A percentile compares a stretch with the other conserved stretches of the same genome.
These are phyloP conservation scores for Elsinoe perseae DNA, from an alignment of 2,329 filamentous ascomycete species.

Conservation along the genomic window DNA sequence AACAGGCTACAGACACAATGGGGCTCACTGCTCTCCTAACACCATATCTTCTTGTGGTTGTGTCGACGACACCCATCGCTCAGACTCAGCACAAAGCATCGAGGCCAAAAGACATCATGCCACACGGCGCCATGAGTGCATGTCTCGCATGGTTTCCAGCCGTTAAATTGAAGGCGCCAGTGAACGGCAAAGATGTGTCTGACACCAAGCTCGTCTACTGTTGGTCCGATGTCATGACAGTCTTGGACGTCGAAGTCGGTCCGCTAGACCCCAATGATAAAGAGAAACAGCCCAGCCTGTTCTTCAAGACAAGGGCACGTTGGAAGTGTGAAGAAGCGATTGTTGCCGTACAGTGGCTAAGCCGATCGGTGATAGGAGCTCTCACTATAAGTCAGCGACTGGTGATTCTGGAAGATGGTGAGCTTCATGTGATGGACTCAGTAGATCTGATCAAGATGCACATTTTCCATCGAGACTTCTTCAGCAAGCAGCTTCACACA, in stretches of 20 bases:
- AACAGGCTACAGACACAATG: conserved; percentile 77
- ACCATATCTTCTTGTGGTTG: conserved; percentile 89
- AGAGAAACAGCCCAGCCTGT: conserved; percentile 69
- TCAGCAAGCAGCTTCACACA: conserved; percentile 74
- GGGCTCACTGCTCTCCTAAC: conserved; percentile 93
- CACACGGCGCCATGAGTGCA: conserved; percentile 86
- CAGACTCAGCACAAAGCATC: conserved; percentile 94
- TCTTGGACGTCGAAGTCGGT: conserved; percentile 77
- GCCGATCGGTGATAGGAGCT: conserved; percentile 81
- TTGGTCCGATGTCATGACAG: conserved; percentile 96
- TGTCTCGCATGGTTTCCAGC: conserved; percentile 96
- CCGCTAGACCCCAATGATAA: conserved; percentile 53
- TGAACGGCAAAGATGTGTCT: conserved; percentile 52
- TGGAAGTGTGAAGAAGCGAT: conserved; percentile 95
- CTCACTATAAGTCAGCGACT: conserved; percentile 91
- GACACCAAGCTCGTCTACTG: conserved; percentile 90
- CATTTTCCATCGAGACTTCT: conserved; percentile 84
- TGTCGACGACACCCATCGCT: conserved; percentile 91
- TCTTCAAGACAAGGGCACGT: conserved; percentile 73
- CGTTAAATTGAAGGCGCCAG: conserved; percentile 76
- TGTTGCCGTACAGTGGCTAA: conserved; percentile 94
- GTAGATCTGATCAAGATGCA: conserved; percentile 88
- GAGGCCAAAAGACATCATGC: conserved; percentile 80
- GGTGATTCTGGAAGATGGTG: conserved; percentile 82
- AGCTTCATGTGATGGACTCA: conserved; percentile 84